phyloP scores from a whole-genome alignment of 1,139 yeast genomes.

The Saccharomycopsis hybrid region DNA sequence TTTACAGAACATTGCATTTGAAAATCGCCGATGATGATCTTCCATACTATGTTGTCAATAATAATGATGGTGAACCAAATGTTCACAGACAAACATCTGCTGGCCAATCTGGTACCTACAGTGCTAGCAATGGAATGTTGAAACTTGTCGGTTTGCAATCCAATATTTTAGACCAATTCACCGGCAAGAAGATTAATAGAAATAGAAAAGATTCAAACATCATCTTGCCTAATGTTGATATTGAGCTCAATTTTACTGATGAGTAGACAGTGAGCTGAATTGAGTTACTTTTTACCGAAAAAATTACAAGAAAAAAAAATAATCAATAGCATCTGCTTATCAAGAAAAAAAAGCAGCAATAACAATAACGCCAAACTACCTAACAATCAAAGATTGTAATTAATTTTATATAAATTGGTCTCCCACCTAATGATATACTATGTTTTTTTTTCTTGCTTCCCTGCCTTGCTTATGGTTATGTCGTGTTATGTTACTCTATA shows the following conservation, averaged over 20 bases:
- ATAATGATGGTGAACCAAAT: not conserved
- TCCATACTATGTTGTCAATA: constrained; percentile 1
- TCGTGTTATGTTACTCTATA: no score
- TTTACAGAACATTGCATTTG: constrained; percentile 5
- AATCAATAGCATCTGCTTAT: no score
- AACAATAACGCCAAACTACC: no score
- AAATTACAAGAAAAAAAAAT: no score
- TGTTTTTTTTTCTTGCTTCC: no score
- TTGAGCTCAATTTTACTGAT: constrained; percentile 18
- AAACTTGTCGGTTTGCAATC: constrained; percentile 18
- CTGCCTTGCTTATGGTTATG: no score
- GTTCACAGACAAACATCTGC: constrained; percentile 3
- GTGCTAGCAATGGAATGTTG: constrained; percentile 16
- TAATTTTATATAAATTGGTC: no score
- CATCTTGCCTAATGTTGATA: constrained; percentile 20
- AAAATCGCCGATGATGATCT: constrained; percentile 3
- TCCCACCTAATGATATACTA: no score
- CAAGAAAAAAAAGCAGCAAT: no score
- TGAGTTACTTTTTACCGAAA: no score
- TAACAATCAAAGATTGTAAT: no score
- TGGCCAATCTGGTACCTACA: not conserved
- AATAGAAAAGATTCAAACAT: constrained; percentile 21
- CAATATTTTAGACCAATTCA: constrained; percentile 17
- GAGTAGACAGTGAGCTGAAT: not conserved
- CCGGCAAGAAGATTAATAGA: constrained; percentile 15